A percentile compares a stretch with the other conserved stretches of the same genome.
Evolutionary conservation across 306 rosid species (phyloP).

Genomic region (Vigna unguiculata): DNA sequence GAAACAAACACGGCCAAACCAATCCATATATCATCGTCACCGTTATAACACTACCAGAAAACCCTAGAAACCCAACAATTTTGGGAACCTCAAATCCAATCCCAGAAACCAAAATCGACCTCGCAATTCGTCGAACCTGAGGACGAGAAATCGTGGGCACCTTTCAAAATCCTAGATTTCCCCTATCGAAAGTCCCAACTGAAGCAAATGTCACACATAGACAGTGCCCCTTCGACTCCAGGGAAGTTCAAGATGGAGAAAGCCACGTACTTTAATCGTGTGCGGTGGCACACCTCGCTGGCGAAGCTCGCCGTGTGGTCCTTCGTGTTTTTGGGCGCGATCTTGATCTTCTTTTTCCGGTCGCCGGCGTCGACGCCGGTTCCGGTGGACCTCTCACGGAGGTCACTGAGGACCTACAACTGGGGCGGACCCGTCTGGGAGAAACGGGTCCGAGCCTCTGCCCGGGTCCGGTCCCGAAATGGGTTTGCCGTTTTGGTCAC

Average conservation of each 20-base stretch:
- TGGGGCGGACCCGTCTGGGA: slow-evolving; percentile 98
- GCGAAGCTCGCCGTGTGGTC: slow-evolving; percentile 88
- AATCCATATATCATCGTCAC: slow-evolving; percentile 19
- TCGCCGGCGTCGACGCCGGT: slow-evolving; percentile 64
- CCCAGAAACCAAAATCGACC: slow-evolving; percentile 18
- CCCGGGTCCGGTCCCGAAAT: slow-evolving; percentile 68
- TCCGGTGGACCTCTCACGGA: slow-evolving; percentile 76
- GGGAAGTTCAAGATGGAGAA: slow-evolving; percentile 97
- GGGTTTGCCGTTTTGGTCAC: slow-evolving; percentile 86
- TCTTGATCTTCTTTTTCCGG: slow-evolving; percentile 83
- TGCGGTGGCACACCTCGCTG: slow-evolving; percentile 78
- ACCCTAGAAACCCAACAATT: slow-evolving; percentile 47
- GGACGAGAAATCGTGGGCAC: slow-evolving; percentile 47
- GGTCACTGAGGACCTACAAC: slow-evolving; percentile 70
- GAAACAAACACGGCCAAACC: slow-evolving; percentile 27
- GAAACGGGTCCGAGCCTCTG: slow-evolving; percentile 75
- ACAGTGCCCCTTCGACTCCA: slow-evolving; percentile 86
- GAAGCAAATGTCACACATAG: slow-evolving; percentile 78
- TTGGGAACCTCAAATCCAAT: neutral
- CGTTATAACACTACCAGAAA: slow-evolving; percentile 18
- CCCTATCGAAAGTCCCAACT: slow-evolving; percentile 55
- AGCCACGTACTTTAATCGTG: slow-evolving; percentile 70
- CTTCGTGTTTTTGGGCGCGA: slow-evolving; percentile 68
- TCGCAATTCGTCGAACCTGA: slow-evolving; percentile 19
- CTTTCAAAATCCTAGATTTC: slow-evolving; percentile 41